A percentile compares a stretch with the other conserved stretches of the same genome.
phyloP scores from a whole-genome alignment of 1,284 basidiomycete genomes.

The Rhizopogon parksii region DNA sequence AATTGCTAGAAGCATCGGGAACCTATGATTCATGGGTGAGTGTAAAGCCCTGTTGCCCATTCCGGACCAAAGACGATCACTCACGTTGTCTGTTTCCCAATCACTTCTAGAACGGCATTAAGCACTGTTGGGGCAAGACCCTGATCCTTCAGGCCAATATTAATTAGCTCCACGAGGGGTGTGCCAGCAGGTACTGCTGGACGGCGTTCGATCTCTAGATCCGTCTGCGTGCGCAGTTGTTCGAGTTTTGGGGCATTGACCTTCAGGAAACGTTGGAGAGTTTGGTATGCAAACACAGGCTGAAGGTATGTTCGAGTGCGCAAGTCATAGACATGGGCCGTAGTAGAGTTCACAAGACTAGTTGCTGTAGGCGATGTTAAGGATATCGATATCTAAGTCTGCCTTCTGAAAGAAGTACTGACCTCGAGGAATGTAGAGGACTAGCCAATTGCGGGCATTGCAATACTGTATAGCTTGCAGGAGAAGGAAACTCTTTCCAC shows the following conservation, averaged over 20 bases:
- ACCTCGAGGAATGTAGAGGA: constrained; percentile 86
- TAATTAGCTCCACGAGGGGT: constrained; percentile 51
- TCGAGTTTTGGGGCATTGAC: constrained; percentile 45
- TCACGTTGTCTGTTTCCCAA: constrained; percentile 65
- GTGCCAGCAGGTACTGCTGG: constrained; percentile 43
- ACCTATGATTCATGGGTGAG: constrained; percentile 25
- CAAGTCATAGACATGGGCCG: constrained; percentile 69
- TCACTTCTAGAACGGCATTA: constrained; percentile 54
- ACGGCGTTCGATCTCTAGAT: constrained; percentile 41
- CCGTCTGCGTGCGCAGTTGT: constrained; percentile 33
- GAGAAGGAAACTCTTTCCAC: constrained; percentile 80
- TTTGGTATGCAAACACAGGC: constrained; percentile 54
- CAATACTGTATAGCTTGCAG: constrained; percentile 79
- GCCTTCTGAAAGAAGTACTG: background rate
- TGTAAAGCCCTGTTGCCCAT: constrained; percentile 1
- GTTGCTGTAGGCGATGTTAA: constrained; percentile 37
- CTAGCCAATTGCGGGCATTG: constrained; percentile 69
- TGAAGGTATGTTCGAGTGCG: constrained; percentile 77
- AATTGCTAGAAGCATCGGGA: constrained; percentile 77
- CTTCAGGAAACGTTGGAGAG: constrained; percentile 50
- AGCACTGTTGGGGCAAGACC: constrained; percentile 59
- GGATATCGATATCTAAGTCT: background rate
- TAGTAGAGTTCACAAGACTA: constrained; percentile 74
- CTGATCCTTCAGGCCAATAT: constrained; percentile 50
- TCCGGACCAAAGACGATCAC: constrained; percentile 18